A percentile compares a stretch with the other conserved stretches of the same genome.
phyloP scores from a whole-genome alignment of 1,139 yeast genomes.

The Candida dubliniensis region DNA sequence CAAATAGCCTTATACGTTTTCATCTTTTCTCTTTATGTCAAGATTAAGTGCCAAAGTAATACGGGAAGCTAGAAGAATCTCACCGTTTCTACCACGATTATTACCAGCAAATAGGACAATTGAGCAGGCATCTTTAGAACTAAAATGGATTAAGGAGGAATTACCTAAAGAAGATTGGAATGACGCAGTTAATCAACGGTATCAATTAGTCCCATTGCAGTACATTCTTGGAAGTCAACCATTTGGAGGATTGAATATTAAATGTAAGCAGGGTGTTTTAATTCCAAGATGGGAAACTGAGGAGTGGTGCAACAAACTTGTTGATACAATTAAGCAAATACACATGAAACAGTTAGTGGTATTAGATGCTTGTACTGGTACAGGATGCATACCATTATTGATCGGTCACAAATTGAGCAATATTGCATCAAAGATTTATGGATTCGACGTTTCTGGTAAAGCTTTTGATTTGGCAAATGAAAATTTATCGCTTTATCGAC shows the following conservation, averaged over 20 bases:
- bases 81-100: slow-evolving; percentile 34
- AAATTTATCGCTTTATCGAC: slow-evolving; percentile 33
- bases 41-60: slow-evolving; percentile 31
- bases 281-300: slow-evolving; percentile 97
- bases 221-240: slow-evolving; percentile 86
- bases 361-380: slow-evolving; percentile 83
- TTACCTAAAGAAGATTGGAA: slow-evolving; percentile 37
- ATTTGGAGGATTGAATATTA: slow-evolving; percentile 66
- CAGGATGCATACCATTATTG: slow-evolving; percentile 80
- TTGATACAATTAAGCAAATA: slow-evolving; percentile 20
- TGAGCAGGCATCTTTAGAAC: slow-evolving; percentile 34
- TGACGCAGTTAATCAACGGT: slow-evolving; percentile 38
- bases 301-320: slow-evolving; percentile 68
- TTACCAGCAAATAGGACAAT: slow-evolving; percentile 32
- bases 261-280: slow-evolving; percentile 64
- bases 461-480: slow-evolving; percentile 54
- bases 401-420: slow-evolving; percentile 33
- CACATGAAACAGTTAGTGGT: slow-evolving; percentile 24
- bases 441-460: slow-evolving; percentile 57
- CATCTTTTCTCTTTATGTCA: slow-evolving; percentile 21
- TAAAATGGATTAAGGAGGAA: slow-evolving; percentile 43
- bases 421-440: slow-evolving; percentile 30
- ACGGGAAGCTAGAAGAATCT: slow-evolving; percentile 26
- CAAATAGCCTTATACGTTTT: no score
- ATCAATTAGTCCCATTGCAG: slow-evolving; percentile 66